Evolutionary conservation across 2,329 filamentous ascomycete genomes (phyloP), one percentile per base, ranked within the genome.

Genomic region (Aulographum hederae): DNA sequence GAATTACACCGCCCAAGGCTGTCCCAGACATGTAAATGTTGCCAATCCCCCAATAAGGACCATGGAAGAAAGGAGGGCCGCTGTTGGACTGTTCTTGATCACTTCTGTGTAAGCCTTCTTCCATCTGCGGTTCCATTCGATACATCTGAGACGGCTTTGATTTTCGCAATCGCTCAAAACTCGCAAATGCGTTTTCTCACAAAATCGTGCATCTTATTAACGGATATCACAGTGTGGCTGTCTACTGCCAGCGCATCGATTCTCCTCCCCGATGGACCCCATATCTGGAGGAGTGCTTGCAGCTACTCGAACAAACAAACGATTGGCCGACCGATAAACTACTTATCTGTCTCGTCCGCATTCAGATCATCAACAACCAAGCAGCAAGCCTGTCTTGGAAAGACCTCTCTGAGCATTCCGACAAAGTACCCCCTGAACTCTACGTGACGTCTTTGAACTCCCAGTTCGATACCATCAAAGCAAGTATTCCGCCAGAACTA

Each of bases 221-320:
- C n/a, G n/a, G 20, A 31, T 17, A 31, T 16, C 13, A 4, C 33
- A 58, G 51, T 35, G 46, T 47, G 34, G 45, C 51, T 30, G 50
- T 43, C 3, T 60, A 52, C 32, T 49, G 66, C 11, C 58, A 57
- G 16, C 58, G 59, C 28, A 53, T 59, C 31, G 66, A 72, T 32
- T n/a, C n/a, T n/a, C 42, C 57, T 2, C 50, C 74, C 30, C 55
- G 52, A 2, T 77, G 70, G 70, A 71, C 61, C 1, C 40, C 60
- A 2, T 60, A 70, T 32, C 61, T 75, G 54, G 67, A 72, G 18
- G 67, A 73, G 21, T 67, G 60, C 21, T 49, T 74, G 1, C 46
- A 55, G 4, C 39, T 56, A 2, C 48, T 76, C 0, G 49, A 54
- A 4, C 48, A 56, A 12, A 48, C 56, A 2, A 54, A 54, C 5